A percentile compares a stretch with the other conserved stretches of the same genome.
Evolutionary conservation across 2,329 filamentous ascomycete species (phyloP).

Genomic region (Aspergillus jensenii): DNA sequence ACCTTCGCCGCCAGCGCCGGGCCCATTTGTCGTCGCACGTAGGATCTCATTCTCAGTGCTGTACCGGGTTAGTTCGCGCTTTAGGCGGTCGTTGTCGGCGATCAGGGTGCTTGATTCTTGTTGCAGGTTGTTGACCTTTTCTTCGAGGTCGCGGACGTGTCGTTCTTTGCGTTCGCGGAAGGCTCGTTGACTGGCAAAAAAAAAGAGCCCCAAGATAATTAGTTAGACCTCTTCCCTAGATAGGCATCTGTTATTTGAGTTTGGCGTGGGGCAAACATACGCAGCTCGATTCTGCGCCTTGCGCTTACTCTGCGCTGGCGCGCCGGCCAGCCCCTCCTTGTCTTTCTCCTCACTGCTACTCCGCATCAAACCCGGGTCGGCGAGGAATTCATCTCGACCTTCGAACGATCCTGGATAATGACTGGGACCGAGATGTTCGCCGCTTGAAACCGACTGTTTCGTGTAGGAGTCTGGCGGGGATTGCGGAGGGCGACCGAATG

Average conservation of each 20-base stretch:
- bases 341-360: slow-evolving; percentile 58
- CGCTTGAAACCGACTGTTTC: slow-evolving; percentile 33
- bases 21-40: slow-evolving; percentile 67
- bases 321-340: slow-evolving; percentile 54
- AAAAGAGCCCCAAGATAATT: neutral
- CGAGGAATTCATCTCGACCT: slow-evolving; percentile 26
- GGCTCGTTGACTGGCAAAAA: slow-evolving; percentile 72
- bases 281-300: slow-evolving; percentile 73
- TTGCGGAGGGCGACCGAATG: slow-evolving; percentile 30
- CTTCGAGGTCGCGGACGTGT: slow-evolving; percentile 89
- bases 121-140: slow-evolving; percentile 76
- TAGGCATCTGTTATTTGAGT: neutral
- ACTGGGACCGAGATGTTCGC: slow-evolving; percentile 22
- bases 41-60: slow-evolving; percentile 92
- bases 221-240: neutral
- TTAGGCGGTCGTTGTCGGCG: slow-evolving; percentile 83
- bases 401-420: slow-evolving; percentile 30
- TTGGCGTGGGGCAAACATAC: slow-evolving; percentile 47
- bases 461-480: slow-evolving; percentile 38
- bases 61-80: slow-evolving; percentile 77
- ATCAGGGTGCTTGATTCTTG: slow-evolving; percentile 69
- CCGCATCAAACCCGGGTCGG: slow-evolving; percentile 33
- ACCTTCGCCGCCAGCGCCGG: neutral
- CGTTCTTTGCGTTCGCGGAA: slow-evolving; percentile 95
- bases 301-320: slow-evolving; percentile 58